Evolutionary conservation across 1,284 basidiomycete species (phyloP).

Genomic region (Tilletia indica): DNA sequence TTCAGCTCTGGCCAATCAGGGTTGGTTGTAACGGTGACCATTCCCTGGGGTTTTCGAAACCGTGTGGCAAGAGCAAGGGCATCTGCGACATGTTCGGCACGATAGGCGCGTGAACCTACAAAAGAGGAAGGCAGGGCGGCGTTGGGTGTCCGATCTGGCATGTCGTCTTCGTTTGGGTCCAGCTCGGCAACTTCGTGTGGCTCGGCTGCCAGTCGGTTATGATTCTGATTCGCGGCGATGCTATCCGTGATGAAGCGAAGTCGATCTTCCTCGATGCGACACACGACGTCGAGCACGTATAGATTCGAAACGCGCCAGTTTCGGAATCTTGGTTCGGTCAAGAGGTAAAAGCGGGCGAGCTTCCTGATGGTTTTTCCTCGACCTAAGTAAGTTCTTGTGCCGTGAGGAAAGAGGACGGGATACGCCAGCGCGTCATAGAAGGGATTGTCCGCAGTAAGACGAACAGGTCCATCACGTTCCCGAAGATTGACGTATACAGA

Average conservation of each 20-base stretch:
- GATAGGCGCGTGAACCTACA: background rate
- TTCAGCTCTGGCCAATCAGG: background rate
- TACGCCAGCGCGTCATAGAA: background rate
- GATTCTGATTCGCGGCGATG: background rate
- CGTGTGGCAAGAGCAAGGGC: background rate
- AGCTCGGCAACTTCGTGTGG: background rate
- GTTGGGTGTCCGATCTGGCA: too few relatives aligned
- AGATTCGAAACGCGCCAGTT: background rate
- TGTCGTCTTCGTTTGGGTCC: background rate
- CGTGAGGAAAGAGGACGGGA: background rate
- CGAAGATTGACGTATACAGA: background rate
- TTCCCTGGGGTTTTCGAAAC: background rate
- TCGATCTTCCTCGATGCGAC: background rate
- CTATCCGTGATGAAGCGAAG: background rate
- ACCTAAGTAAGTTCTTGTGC: background rate
- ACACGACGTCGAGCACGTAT: background rate
- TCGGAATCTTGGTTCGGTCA: background rate
- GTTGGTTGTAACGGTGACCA: background rate
- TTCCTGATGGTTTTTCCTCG: background rate
- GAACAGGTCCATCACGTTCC: background rate
- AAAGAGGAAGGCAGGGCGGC: background rate
- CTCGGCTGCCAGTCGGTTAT: background rate
- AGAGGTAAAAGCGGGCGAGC: background rate
- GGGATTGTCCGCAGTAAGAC: background rate
- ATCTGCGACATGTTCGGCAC: background rate